phyloP scores from a whole-genome alignment of 345 rosid genomes.

The Nephelium lappaceum region DNA sequence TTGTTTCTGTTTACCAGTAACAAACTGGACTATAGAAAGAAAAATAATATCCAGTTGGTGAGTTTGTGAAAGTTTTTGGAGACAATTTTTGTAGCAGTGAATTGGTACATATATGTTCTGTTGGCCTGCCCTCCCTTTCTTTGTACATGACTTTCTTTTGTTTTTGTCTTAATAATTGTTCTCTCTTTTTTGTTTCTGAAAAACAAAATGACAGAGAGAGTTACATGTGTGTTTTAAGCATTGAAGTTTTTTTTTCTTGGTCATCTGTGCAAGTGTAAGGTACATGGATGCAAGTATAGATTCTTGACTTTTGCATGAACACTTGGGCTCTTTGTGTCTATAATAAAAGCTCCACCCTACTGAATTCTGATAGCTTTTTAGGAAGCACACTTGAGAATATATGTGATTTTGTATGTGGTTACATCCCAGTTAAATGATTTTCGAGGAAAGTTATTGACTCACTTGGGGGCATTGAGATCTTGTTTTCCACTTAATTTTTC shows the following conservation, averaged over 20 bases:
- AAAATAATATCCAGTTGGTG: not conserved
- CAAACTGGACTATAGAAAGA: not conserved
- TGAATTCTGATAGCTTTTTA: too few species aligned
- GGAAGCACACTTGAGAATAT: too few species aligned
- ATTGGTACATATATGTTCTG: not conserved
- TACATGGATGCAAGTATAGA: not conserved
- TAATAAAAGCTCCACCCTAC: not conserved
- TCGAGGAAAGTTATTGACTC: too few species aligned
- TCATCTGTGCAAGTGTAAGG: not conserved
- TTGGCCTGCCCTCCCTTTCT: not conserved
- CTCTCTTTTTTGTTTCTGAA: not conserved
- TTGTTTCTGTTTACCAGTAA: not conserved
- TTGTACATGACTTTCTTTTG: not conserved
- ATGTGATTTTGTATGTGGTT: too few species aligned
- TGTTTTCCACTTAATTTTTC: too few species aligned
- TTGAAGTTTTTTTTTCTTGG: not conserved
- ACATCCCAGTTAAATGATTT: too few species aligned
- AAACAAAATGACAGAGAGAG: not conserved
- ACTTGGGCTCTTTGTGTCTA: not conserved
- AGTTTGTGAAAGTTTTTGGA: constrained; percentile 1
- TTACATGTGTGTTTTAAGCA: not conserved
- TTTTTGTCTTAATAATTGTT: not conserved
- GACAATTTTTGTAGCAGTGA: not conserved
- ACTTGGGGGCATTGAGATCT: too few species aligned
- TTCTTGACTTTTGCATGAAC: not conserved